A percentile compares a stretch with the other conserved stretches of the same genome.
These are phyloP conservation scores for Nannochloropsis oceanica DNA, from an alignment of 108 stramenopile genomes.

Conservation along the genomic window DNA sequence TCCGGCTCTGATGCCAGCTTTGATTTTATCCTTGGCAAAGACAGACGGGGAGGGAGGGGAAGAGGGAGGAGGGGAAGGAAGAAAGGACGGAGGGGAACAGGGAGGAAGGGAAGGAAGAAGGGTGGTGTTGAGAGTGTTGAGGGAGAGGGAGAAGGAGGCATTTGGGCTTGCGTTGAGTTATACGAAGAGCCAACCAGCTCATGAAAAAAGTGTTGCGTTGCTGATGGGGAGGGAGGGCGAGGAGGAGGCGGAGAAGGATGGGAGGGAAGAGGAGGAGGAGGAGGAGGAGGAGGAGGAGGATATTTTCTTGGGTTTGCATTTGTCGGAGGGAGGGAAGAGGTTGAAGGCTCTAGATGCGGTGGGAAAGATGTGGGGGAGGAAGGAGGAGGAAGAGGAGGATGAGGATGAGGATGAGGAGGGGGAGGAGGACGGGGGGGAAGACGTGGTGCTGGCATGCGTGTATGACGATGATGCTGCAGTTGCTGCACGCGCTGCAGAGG, in stretches of 20 bases:
- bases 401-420: background rate
- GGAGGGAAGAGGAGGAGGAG: background rate
- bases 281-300: background rate
- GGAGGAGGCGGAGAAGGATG: background rate
- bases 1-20: background rate
- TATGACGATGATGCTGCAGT: background rate
- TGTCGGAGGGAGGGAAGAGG: background rate
- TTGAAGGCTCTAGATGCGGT: background rate
- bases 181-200: background rate
- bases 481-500: background rate
- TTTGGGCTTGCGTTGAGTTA: background rate
- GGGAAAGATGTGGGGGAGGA: background rate
- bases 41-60: background rate
- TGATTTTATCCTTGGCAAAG: background rate
- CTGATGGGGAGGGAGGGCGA: background rate
- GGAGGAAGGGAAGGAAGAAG: background rate
- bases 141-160: background rate
- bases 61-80: background rate
- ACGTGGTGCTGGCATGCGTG: background rate
- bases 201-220: background rate
- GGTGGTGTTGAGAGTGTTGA: background rate
- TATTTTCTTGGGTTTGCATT: background rate
- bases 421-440: background rate
- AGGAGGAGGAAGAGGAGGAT: background rate
- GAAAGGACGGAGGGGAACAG: too few species aligned